These are phyloP conservation scores for Gynochthodes officinalis DNA, from an alignment of 257 asterid genomes.

Conservation along the genomic window DNA sequence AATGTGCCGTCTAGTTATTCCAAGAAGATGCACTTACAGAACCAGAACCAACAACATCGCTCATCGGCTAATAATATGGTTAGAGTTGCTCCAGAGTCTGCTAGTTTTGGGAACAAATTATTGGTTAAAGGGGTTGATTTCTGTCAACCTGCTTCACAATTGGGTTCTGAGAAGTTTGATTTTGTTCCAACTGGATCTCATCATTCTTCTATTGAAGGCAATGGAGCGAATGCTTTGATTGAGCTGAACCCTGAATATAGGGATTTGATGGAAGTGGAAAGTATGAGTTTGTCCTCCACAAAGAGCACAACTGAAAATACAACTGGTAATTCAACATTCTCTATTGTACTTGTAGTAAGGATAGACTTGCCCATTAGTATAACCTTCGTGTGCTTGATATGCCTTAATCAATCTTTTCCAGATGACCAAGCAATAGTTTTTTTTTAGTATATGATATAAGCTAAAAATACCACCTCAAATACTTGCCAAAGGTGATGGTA, in stretches of 20 bases:
- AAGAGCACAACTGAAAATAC: constrained; percentile 54
- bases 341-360: background rate
- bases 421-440: no score
- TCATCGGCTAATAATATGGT: constrained; percentile 31
- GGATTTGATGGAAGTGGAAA: constrained; percentile 60
- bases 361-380: background rate
- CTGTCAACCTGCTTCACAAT: constrained; percentile 47
- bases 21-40: constrained; percentile 47
- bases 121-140: constrained; percentile 75
- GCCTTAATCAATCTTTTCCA: background rate
- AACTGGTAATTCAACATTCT: constrained; percentile 43
- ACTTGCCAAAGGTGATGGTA: background rate
- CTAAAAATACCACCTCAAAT: background rate
- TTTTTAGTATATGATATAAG: background rate
- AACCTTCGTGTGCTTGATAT: background rate
- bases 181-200: constrained; percentile 38
- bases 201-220: constrained; percentile 29
- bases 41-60: constrained; percentile 52
- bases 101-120: constrained; percentile 42
- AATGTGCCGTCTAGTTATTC: constrained; percentile 43
- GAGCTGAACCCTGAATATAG: constrained; percentile 56
- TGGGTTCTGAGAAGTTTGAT: constrained; percentile 41
- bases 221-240: constrained; percentile 28
- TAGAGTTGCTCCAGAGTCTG: constrained; percentile 62
- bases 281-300: constrained; percentile 38